Evolutionary conservation across 192 early-diverging fungal genomes (phyloP), one percentile per base, ranked within the genome.

Genomic region (Podila epigama): DNA sequence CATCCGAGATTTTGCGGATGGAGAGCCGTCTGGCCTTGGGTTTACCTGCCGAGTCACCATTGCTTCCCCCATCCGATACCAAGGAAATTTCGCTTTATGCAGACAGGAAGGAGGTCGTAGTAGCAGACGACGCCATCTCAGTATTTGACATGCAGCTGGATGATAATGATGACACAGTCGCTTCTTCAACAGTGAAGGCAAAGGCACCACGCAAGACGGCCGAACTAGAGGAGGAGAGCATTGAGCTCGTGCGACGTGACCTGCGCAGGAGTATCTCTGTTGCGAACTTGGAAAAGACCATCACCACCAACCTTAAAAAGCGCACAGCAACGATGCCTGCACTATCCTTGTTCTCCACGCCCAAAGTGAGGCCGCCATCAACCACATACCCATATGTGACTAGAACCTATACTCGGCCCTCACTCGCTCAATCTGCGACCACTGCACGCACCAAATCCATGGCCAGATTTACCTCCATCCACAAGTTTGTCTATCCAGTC

Each of bases 71-170:
- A 6, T 32, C 11, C 1, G 63, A 75, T 51, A 20, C 59, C 41
- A 77, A 68, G 33, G 73, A 64, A 40, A 40, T 77, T 16, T 77
- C 73, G 20, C 61, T 77, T 12, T 77, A 77, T 42, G 66, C 66
- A 1, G 56, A 53, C n/a, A 68, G 66, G 61, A 68, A 64, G 53
- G 73, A 77, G 48, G 55, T 12, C 2, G 73, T 77, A 0, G 73
- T 77, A 3, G 73, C 73, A 10, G 73, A 77, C 40, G 73, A 77
- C 48, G 52, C 48, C 28, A 77, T 77, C 27, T 77, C 73, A 1
- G 61, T 77, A 0, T 39, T 77, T 18, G 59, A 77, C 3, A 77
- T 77, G 12, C 60, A 42, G 28, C 33, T 68, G 31, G 73, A 64
- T 18, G 39, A 34, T 18, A 60, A 75, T 54, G 55, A 35, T 20